Conservation (phyloP, 805 yeast genomes). For the Starmera caribaea region DNA sequence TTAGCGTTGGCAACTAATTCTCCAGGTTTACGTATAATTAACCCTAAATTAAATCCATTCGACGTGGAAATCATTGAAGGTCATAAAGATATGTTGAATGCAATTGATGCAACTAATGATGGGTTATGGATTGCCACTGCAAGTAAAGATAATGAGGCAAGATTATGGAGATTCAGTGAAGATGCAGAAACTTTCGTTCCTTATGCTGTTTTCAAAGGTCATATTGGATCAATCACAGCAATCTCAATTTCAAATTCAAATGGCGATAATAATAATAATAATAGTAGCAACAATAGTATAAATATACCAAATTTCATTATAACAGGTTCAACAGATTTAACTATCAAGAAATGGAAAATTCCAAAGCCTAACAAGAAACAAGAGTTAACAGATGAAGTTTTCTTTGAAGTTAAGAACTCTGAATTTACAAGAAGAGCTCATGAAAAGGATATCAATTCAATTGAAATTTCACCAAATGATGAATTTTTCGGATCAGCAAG, state of each 20-base stretch:
- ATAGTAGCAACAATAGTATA: conserved; percentile 10
- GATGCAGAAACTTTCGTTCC: conserved; percentile 27
- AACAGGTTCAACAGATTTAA: conserved; percentile 87
- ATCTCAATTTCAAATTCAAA: conserved; percentile 47
- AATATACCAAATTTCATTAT: conserved; percentile 54
- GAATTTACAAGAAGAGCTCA: conserved; percentile 93
- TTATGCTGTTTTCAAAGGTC: conserved; percentile 71
- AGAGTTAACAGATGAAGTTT: conserved; percentile 14
- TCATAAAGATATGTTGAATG: conserved; percentile 77
- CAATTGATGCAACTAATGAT: conserved; percentile 66
- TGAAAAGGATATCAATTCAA: conserved; percentile 87
- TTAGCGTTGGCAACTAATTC: conserved; percentile 92
- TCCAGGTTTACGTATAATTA: conserved; percentile 72
- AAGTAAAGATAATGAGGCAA: conserved; percentile 79
- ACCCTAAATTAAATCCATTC: conserved; percentile 43
- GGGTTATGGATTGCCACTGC: conserved; percentile 91
- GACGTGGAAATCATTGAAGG: conserved; percentile 65
- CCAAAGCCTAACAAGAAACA: conserved; percentile 50
- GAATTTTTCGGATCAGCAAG: conserved; percentile 86
- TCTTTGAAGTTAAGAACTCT: conserved; percentile 41
- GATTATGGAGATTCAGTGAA: conserved; percentile 66
- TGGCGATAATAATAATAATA: too few relatives aligned
- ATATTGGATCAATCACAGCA: conserved; percentile 79
- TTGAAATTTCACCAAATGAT: conserved; percentile 89
- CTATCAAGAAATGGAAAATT: conserved; percentile 79